Base-by-base conservation (phyloP, 345 rosid genomes). In the Orychophragmus violaceus region DNA sequence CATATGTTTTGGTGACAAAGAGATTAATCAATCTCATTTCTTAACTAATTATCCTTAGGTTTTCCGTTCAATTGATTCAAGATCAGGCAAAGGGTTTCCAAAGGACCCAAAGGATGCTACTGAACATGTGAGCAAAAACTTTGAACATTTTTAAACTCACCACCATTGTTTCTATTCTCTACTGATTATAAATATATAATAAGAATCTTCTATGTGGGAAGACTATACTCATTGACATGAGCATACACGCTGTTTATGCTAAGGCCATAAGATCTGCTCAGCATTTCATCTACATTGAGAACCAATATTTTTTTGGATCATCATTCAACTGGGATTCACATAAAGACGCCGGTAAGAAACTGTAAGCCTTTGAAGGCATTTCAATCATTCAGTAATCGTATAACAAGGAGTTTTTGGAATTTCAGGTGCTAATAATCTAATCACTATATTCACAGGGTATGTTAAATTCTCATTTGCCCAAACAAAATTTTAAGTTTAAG, bases 221-320 rank as follows among this genome's bases (percentile, higher is more conserved):
- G n/a, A n/a, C n/a, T n/a, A n/a, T n/a, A n/a, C n/a, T n/a, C n/a
- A n/a, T n/a, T n/a, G n/a, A n/a, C n/a, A n/a, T n/a, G n/a, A n/a
- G n/a, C n/a, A n/a, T n/a, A n/a, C n/a, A n/a, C n/a, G n/a, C n/a
- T n/a, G n/a, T n/a, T n/a, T n/a, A n/a, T n/a, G n/a, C n/a, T n/a
- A n/a, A n/a, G n/a, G n/a, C n/a, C n/a, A n/a, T n/a, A n/a, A n/a
- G n/a, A n/a, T n/a, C n/a, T n/a, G n/a, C n/a, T n/a, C n/a, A n/a
- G n/a, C n/a, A n/a, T n/a, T n/a, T n/a, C n/a, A n/a, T n/a, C n/a
- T n/a, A n/a, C n/a, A n/a, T n/a, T n/a, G n/a, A n/a, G n/a, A 91
- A 89, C 68, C 98, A 91, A 69, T 91, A 91, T 79, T 91, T 91
- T 71, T 80, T 91, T 58, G 98, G 98, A 14, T 89, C 96, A 23